Base-by-base conservation (phyloP, 73 alveolate species). In the Diophrys appendiculata region DNA sequence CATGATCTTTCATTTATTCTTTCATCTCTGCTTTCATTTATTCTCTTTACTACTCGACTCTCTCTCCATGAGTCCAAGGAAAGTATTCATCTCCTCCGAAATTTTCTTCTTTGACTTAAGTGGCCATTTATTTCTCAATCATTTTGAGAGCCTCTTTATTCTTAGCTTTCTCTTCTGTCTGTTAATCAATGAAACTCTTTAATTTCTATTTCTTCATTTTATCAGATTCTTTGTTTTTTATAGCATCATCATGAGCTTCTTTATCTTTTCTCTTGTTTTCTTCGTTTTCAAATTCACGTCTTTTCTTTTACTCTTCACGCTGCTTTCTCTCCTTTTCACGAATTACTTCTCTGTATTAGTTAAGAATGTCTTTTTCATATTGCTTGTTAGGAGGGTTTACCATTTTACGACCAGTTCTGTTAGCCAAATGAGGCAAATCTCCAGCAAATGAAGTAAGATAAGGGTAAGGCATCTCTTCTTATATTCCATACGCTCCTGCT, bases 41-140 rank as follows among this genome's bases (percentile, higher is more conserved):
- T 24, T 80, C 89, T 13, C 89, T 69, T 32, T 80, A 55, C 77
- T 80, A 34, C 89, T 80, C 83, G 24, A 80, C 74, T 2, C 33
- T 18, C 26, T 80, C 89, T 14, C 89, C 89, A 54, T 80, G 89
- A 8, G 89, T 80, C 77, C 72, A 80, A 13, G 89, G 89, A 33
- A 80, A 80, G 32, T 80, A 80, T n/a, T 69, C 74, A 3, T 52
- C 55, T 24, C 77, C 54, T 26, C 72, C 89, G 33, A 70, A 27
- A 1, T 68, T 2, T 32, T 80, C 72, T 33, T 80, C 64, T 54
- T 53, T 3, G 2, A 25, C 71, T 28, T 26, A 5, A 11, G 5
- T 5, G 5, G 5, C n/a, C 5, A 18, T 18, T 43, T 43, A 43
- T 18, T 43, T 43, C 60, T 43, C 60, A 11, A 43, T 11, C 60